A percentile compares a stretch with the other conserved stretches of the same genome.
Evolutionary conservation across 768 basidiomycete species (phyloP).

Genomic region (Xerocomus brunneocitrinus): DNA sequence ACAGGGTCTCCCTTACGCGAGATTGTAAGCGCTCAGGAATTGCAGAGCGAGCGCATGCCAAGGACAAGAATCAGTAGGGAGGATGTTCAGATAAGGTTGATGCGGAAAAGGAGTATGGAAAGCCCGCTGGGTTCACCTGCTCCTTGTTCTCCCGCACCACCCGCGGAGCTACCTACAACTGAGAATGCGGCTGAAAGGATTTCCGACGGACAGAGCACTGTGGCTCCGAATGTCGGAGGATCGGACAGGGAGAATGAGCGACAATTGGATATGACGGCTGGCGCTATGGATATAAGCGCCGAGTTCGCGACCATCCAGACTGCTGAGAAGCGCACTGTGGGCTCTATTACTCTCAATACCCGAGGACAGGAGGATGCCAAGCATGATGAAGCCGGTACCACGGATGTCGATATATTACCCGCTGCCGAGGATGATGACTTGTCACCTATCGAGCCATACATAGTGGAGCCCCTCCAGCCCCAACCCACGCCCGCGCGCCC

Average conservation of each 20-base stretch:
- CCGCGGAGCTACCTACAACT: background rate
- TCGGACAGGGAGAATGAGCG: slow-evolving; percentile 25
- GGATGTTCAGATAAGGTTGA: slow-evolving; percentile 47
- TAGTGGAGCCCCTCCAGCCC: slow-evolving; percentile 5
- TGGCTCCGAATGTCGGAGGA: background rate
- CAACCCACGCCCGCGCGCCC: slow-evolving; percentile 5
- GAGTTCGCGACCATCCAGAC: slow-evolving; percentile 48
- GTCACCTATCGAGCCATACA: background rate
- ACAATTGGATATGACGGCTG: slow-evolving; percentile 38
- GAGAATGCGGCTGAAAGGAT: background rate
- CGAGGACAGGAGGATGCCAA: background rate
- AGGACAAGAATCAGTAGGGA: slow-evolving; percentile 50
- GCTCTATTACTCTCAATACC: slow-evolving; percentile 2
- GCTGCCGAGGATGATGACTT: background rate
- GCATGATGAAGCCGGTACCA: background rate
- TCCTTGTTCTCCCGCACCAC: slow-evolving; percentile 7
- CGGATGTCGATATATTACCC: background rate
- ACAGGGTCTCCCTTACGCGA: slow-evolving; percentile 29
- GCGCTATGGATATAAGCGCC: slow-evolving; percentile 36
- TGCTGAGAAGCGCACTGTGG: slow-evolving; percentile 40
- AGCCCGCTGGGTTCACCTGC: slow-evolving; percentile 33
- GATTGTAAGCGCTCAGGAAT: slow-evolving; percentile 17
- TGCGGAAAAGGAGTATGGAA: slow-evolving; percentile 41
- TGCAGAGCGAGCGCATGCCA: slow-evolving; percentile 17
- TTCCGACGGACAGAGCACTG: background rate